Base-by-base conservation (phyloP, 805 yeast species). In the Candida ponderosae region DNA sequence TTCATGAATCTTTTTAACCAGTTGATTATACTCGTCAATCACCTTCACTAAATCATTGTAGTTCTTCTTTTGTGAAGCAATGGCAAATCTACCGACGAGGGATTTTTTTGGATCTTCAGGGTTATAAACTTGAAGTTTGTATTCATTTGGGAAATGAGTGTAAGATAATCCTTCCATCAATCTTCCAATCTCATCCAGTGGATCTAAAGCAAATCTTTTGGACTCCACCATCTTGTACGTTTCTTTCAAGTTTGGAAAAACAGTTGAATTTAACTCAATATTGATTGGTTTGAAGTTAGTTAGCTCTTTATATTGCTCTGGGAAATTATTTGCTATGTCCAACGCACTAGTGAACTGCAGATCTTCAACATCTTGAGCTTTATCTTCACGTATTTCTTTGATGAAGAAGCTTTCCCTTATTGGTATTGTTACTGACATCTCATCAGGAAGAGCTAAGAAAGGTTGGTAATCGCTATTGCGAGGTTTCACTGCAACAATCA, bases 131-230 rank as follows among this genome's bases (percentile, higher is more conserved):
- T 59, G 45, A 6, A 38, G 29, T 30, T 51, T 49, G 30, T 59
- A 55, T 3, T 52, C 52, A 15, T 57, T 55, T 1, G 76, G 76
- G 24, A 74, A 58, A 43, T 57, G 71, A 10, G 54, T 46, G 18
- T 50, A 21, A 0, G 76, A 61, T 14, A 60, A 50, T 28, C 68
- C 37, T 34, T 66, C 74, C 70, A 74, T 71, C 20, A 58, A 51
- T 38, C 63, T 63, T 5, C 76, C 80, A 37, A 81, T 66, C 47
- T 82, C 90, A 35, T 65, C 70, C 33, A 78, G 60, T 5, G 88
- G 85, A 48, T 79, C 78, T 30, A 76, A 63, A 40, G 72, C 78
- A 37, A 74, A 74, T 41, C 68, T 68, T 41, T 72, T 74, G 6
- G 81, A 74, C 14, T 60, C 56, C 4, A 71, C 70, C 28, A 78